Base-by-base conservation (phyloP, 352 stramenopile genomes). In the Pythium coloratum region DNA sequence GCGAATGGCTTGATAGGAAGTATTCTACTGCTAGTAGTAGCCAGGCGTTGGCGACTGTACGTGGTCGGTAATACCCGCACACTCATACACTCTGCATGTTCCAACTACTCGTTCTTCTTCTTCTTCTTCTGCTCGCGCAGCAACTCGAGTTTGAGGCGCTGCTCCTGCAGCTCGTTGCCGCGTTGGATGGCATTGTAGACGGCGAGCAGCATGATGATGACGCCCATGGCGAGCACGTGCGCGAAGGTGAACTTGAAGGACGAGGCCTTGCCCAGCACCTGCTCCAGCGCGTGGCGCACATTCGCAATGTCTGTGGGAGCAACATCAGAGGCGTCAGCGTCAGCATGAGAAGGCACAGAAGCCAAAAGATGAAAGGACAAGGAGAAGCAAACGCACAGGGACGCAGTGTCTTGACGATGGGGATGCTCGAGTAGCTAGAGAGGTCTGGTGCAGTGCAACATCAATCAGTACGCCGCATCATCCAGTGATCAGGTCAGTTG, bases 171-270 rank as follows among this genome's bases (percentile, higher is more conserved):
- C 46, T 84, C 59, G 62, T 91, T 90, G 76, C 76, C 86, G 66
- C 81, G 78, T 66, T 91, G 71, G 55, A 94, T 81, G 42, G 86
- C 84, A 53, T 92, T 88, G 72, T 83, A 90, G 36, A 94, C 78
- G 32, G 86, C 86, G 24, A 94, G 66, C 46, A 94, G 67, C 71
- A 89, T 73, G 72, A 93, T 78, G 56, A 93, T 82, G 33, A 92
- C 73, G 33, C 80, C 80, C 82, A 94, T 91, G 72, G 89, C 77
- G 36, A 92, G 77, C 70, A 93, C 84, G 71, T 93, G 86, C 60
- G 83, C 82, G 6, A 94, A 67, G 36, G 81, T 93, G 71, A 92
- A 93, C 73, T 92, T 93, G 69, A 94, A 78, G 54, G 80, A 63
- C 53, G 84, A 81, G 28, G 84, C 84, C 62, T 92, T 92, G 77